Conservation (phyloP, 1,139 yeast species). For the Suhomyces ambrosiae region DNA sequence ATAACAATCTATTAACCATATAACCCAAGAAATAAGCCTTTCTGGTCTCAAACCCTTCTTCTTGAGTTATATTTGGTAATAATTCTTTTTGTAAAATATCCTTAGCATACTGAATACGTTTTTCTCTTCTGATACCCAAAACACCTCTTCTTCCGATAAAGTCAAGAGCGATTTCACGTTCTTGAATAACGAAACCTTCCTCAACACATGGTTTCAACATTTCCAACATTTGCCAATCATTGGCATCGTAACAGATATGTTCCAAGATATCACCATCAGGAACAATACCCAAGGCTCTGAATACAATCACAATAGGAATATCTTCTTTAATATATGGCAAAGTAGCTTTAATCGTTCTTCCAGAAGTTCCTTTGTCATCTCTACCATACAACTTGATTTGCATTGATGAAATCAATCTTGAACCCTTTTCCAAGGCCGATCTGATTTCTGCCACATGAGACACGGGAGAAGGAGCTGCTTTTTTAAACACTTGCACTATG, state of each 20-base stretch:
- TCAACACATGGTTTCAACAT: slow-evolving; percentile 99
- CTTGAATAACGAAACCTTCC: slow-evolving; percentile 97
- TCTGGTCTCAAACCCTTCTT: slow-evolving; percentile 95
- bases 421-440: slow-evolving; percentile 95
- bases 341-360: slow-evolving; percentile 90
- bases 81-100: slow-evolving; percentile 95
- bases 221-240: slow-evolving; percentile 99
- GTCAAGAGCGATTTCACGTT: slow-evolving; percentile 96
- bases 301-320: slow-evolving; percentile 93
- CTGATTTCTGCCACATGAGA: slow-evolving; percentile 96
- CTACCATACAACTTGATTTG: slow-evolving; percentile 91
- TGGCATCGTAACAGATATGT: slow-evolving; percentile 96
- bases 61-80: slow-evolving; percentile 95
- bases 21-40: slow-evolving; percentile 97
- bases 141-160: slow-evolving; percentile 98
- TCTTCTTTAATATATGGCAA: slow-evolving; percentile 95
- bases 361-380: slow-evolving; percentile 70
- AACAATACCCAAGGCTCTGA: slow-evolving; percentile 96
- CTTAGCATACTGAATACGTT: slow-evolving; percentile 96
- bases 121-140: slow-evolving; percentile 92
- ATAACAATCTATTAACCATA: slow-evolving; percentile 91
- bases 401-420: slow-evolving; percentile 89
- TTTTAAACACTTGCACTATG: slow-evolving; percentile 96
- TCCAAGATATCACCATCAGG: slow-evolving; percentile 99
- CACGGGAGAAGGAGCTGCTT: slow-evolving; percentile 96